Base-by-base conservation (phyloP, 2,329 filamentous ascomycete species). In the Passalora sequoiae region DNA sequence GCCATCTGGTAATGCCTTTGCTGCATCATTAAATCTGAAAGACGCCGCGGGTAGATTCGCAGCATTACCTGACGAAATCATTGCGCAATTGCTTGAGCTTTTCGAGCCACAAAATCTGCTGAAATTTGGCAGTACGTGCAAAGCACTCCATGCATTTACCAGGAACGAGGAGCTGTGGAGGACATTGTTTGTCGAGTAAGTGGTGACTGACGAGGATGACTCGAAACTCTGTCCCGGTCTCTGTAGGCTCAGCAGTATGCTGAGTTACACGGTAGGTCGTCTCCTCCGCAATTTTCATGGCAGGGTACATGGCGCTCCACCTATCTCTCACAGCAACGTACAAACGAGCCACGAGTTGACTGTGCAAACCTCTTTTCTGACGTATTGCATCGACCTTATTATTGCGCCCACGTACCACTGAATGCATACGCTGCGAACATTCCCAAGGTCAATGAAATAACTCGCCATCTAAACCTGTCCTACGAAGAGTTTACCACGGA, bases 81-180 rank as follows among this genome's bases (percentile, higher is more conserved):
- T 96, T 38, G 74, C 83, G 53, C 72, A 83, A 41, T 62, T 95
- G 12, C 68, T 96, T 49, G 91, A 96, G 63, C 79, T 72, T 57
- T 72, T 96, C 33, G 83, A 89, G 57, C 70, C 77, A 37, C 57
- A 65, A 7, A 71, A 74, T 40, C 69, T 97, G 40, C 66, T 82
- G 43, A 68, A 66, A 6, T 69, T 97, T 30, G 87, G 88, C 6
- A 77, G 77, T 43, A 85, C 89, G 4, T 95, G 89, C 71, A 87
- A 81, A 63, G 89, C 86, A 40, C 69, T 97, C 12, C 91, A 89
- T 71, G 89, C 89, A 1, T 94, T 91, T 62, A 85, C 83, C 42
- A 75, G 83, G 38, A 80, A 80, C 36, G 91, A 96, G 52, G 91
- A 97, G 58, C 65, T 96, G 25, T 97, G 91, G 91, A 89, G 92